Percentiles rank a stretch among this genome's conserved stretches.
phyloP scores from a whole-genome alignment of 805 yeast genomes.

The Candida andamanensis region DNA sequence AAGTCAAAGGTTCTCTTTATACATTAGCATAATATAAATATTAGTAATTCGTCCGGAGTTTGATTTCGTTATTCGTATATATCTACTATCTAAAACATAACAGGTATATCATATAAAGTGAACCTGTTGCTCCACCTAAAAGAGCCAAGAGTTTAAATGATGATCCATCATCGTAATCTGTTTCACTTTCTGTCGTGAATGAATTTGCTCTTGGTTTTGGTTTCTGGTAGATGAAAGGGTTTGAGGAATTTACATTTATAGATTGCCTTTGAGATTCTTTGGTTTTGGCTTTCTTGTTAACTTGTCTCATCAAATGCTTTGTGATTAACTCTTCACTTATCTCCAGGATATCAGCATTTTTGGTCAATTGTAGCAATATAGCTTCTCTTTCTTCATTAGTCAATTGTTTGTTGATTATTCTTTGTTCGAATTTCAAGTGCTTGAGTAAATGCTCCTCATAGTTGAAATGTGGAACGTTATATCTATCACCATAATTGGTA shows the following conservation, averaged over 20 bases:
- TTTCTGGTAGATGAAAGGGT: constrained; percentile 33
- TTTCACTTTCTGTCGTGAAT: constrained; percentile 7
- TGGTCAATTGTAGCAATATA: constrained; percentile 28
- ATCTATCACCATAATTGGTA: constrained; percentile 36
- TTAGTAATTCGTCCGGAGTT: background rate
- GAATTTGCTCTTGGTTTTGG: constrained; percentile 17
- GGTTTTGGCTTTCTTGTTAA: constrained; percentile 15
- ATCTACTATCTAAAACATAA: constrained; percentile 7
- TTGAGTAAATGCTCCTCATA: constrained; percentile 49
- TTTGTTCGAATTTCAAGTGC: constrained; percentile 45
- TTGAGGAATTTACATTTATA: constrained; percentile 6
- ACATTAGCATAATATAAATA: constrained; percentile 1
- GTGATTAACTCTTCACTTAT: constrained; percentile 37
- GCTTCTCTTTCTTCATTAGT: constrained; percentile 27
- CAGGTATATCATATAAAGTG: constrained; percentile 24
- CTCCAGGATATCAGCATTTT: constrained; percentile 19
- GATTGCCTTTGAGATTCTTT: constrained; percentile 3
- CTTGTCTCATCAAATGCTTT: constrained; percentile 38
- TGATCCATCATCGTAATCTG: constrained; percentile 14
- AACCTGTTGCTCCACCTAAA: constrained; percentile 30
- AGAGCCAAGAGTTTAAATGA: constrained; percentile 19
- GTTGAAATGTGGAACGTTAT: constrained; percentile 60
- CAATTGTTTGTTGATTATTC: constrained; percentile 29
- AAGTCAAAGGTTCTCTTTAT: too few relatives aligned
- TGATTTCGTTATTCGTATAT: background rate